These are phyloP conservation scores for Postia placenta DNA, from an alignment of 768 basidiomycete genomes.

Conservation along the genomic window DNA sequence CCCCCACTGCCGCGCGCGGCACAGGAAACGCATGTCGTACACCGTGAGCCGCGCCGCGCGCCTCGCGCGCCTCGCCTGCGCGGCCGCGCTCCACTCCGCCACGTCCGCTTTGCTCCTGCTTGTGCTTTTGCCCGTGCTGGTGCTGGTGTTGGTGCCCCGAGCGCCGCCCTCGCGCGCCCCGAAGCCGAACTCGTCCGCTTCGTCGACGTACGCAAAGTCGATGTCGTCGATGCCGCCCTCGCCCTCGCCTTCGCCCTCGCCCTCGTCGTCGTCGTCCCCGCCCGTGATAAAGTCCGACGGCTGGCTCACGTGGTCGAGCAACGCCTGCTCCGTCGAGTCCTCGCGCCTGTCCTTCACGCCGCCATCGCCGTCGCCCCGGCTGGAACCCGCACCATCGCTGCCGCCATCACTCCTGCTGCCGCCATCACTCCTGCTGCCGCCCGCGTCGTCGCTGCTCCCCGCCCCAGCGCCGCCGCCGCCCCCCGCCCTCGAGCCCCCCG, in stretches of 20 bases:
- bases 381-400: background rate
- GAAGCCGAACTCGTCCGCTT: background rate
- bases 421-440: background rate
- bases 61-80: slow-evolving; percentile 16
- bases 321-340: background rate
- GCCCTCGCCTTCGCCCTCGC: background rate
- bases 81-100: slow-evolving; percentile 8
- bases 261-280: no score
- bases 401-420: background rate
- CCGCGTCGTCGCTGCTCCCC: background rate
- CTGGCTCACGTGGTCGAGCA: background rate
- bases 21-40: slow-evolving; percentile 22
- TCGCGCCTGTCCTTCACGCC: background rate
- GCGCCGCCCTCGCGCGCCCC: background rate
- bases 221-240: background rate
- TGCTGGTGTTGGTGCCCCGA: no score
- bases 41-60: slow-evolving; percentile 20
- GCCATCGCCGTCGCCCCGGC: background rate
- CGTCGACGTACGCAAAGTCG: background rate
- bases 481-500: background rate
- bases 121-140: no score
- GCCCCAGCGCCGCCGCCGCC: background rate
- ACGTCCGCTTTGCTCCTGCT: background rate
- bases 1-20: slow-evolving; percentile 19
- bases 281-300: background rate